Evolutionary conservation across 805 yeast species (phyloP), one percentile per base, ranked within the genome.

Genomic region (Candida boleticola): DNA sequence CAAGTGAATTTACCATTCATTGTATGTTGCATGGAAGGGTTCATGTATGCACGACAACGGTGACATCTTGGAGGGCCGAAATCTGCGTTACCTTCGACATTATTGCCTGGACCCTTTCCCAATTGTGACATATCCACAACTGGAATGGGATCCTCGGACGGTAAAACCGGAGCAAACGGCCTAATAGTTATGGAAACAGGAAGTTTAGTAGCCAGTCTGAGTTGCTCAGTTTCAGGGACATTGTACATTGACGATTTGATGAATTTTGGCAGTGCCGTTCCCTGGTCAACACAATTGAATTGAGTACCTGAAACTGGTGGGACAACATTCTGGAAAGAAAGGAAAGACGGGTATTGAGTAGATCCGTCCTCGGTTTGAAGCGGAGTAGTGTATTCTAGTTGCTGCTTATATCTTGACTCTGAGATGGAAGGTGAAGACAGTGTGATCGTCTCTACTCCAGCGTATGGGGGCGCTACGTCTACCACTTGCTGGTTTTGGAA

Each of bases 31-130:
- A 86, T 84, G 16, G 82, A 77, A 3, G 97, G 95, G 58, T 92
- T 93, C 47, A 89, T 73, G 61, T 89, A 93, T 1, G 96, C 79
- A 42, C 97, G 79, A 66, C 99, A 93, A 47, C 98, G 82, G 50
- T 80, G 77, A 64, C 99, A 93, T 51, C 99, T 77, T 26, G 95
- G 83, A 0, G 96, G 95, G 0, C 89, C 88, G 19, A 58, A 53
- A 39, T 66, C 73, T 34, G 58, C 48, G 43, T 57, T 60, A 11
- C 41, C 27, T 22, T 53, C 57, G 2, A 51, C 39, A 31, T 36
- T 36, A 5, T 49, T 59, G 3, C 47, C 45, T 14, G 38, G 39
- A 29, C 23, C 16, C 20, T 23, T 27, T 13, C 73, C 73, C 31
- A 69, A 57, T 5, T 56, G 55, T 19, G 71, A 64, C 66, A 78